phyloP scores from a whole-genome alignment of 371 early-diverging fungal species.

The Actinomortierella wolfii region DNA sequence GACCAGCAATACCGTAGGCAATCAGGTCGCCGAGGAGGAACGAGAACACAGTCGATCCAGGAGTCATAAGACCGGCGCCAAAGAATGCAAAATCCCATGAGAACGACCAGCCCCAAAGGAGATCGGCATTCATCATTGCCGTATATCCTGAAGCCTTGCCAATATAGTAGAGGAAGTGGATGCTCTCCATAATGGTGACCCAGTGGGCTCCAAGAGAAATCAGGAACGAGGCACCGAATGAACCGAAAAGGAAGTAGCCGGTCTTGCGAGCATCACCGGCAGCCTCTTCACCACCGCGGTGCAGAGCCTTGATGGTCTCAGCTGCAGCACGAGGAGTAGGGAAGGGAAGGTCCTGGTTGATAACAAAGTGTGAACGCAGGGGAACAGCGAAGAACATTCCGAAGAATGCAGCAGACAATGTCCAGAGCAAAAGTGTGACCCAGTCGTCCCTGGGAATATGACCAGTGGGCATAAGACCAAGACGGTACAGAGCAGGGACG shows the following conservation, averaged over 20 bases:
- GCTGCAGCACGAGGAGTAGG: constrained; percentile 77
- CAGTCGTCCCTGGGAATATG: constrained; percentile 51
- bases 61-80: constrained; percentile 74
- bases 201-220: constrained; percentile 59
- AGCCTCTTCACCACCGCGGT: constrained; percentile 52
- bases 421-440: constrained; percentile 59
- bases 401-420: constrained; percentile 67
- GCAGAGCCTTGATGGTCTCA: constrained; percentile 66
- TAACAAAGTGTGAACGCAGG: constrained; percentile 70
- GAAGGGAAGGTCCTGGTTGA: constrained; percentile 73
- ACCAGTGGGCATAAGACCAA: constrained; percentile 56
- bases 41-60: constrained; percentile 57
- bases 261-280: constrained; percentile 48
- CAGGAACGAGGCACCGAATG: constrained; percentile 54
- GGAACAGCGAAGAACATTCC: constrained; percentile 80
- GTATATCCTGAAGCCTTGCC: constrained; percentile 51
- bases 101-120: constrained; percentile 62
- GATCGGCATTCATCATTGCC: constrained; percentile 59
- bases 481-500: constrained; percentile 74
- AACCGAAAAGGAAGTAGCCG: constrained; percentile 55
- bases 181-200: constrained; percentile 59
- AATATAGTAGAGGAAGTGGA: constrained; percentile 67
- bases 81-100: constrained; percentile 65
- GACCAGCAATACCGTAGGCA: constrained; percentile 58
- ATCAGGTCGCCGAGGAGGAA: constrained; percentile 58